Evolutionary conservation across 2,329 filamentous ascomycete species (phyloP), one percentile per base, ranked within the genome.

Genomic region (Trichoderma afroharzianum): DNA sequence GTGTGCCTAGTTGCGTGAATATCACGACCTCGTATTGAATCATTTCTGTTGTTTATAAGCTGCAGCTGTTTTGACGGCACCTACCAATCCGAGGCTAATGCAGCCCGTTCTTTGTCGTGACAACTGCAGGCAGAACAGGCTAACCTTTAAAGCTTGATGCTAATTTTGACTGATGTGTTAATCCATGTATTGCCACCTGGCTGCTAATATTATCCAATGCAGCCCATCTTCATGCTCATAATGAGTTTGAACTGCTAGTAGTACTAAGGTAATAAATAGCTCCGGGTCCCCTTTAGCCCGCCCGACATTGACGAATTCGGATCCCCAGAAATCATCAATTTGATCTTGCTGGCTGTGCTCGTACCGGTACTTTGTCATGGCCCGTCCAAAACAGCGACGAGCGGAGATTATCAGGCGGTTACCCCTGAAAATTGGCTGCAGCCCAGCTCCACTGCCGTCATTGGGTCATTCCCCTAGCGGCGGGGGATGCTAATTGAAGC

Each of bases 341-440:
- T 50, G 43, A n/a, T 21, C 8, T 21, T 21, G 43, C 43, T 50
- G 43, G 43, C 43, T 4, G 43, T n/a, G 9, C 43, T 50, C 21
- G 47, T 53, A 53, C 47, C 47, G 47, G 47, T 24, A 53, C 47
- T 24, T 59, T 24, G 24, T 28, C 7, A 30, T n/a, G 28, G 18
- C 8, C 12, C 24, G 47, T 24, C 28, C 28, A 39, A 67, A 67
- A 67, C 63, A 67, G 63, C 63, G 63, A 67, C 50, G 43, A 28
- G 63, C 63, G 63, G 63, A 67, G 63, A 67, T 67, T 67, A 67
- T 67, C 63, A 67, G 32, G 63, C 63, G 50, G 63, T 33, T 57
- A 57, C 63, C 63, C 63, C 63, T 67, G 63, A 43, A 67, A 67
- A 67, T 59, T 55, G 50, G 55, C 21, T 55, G 63, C 63, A 57